A percentile compares a stretch with the other conserved stretches of the same genome.
Evolutionary conservation across 2,329 filamentous ascomycete genomes (phyloP).

Genomic region (Colletotrichum magnum): DNA sequence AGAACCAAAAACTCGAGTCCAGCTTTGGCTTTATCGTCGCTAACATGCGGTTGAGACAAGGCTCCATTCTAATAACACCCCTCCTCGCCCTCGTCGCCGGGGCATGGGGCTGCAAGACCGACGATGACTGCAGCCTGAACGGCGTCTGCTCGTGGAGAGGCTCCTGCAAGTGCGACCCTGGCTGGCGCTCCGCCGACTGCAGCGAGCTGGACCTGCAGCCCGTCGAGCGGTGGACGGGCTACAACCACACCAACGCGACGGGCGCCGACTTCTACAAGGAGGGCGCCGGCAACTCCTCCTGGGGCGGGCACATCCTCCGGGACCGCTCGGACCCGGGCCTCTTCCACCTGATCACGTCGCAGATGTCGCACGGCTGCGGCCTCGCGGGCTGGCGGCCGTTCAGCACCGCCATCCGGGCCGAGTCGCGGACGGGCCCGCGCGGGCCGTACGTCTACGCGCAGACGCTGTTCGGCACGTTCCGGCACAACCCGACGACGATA

Average conservation of each 20-base stretch:
- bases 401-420: constrained; percentile 60
- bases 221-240: constrained; percentile 56
- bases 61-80: neutral
- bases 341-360: constrained; percentile 61
- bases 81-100: neutral
- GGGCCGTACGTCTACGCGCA: constrained; percentile 60
- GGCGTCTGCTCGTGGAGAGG: constrained; percentile 43
- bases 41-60: neutral
- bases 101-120: constrained; percentile 37
- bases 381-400: constrained; percentile 63
- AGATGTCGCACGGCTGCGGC: constrained; percentile 62
- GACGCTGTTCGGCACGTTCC: constrained; percentile 57
- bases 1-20: too few species aligned
- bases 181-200: constrained; percentile 61
- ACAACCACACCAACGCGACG: constrained; percentile 58
- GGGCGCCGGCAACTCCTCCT: constrained; percentile 58
- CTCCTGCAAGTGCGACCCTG: constrained; percentile 52
- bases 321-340: constrained; percentile 54
- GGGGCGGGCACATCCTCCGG: constrained; percentile 62
- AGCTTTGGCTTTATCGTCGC: too few species aligned
- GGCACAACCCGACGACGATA: constrained; percentile 61
- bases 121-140: constrained; percentile 51
- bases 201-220: constrained; percentile 60
- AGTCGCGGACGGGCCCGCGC: constrained; percentile 57
- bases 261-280: constrained; percentile 30